phyloP scores from a whole-genome alignment of 2,329 filamentous ascomycete species.

The Microascus cirrosus region DNA sequence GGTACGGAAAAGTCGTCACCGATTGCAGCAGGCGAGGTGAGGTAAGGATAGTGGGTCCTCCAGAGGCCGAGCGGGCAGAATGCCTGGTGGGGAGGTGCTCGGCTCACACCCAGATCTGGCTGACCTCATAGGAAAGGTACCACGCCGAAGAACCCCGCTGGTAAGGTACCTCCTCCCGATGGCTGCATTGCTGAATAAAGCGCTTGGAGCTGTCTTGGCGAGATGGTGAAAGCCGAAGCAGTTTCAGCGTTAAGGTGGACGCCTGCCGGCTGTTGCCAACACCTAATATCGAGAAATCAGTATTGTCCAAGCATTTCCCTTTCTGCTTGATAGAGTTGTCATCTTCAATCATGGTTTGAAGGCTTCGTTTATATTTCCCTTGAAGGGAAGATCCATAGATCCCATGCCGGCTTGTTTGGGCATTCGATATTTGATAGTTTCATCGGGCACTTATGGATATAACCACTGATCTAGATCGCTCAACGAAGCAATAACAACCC shows the following conservation, averaged over 20 bases:
- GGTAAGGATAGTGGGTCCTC: slow-evolving; percentile 5
- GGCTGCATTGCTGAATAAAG: background rate
- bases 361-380: too few relatives aligned
- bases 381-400: too few relatives aligned
- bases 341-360: too few relatives aligned
- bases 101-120: background rate
- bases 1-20: slow-evolving; percentile 6
- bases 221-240: background rate
- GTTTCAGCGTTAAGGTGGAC: background rate
- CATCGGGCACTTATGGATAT: too few relatives aligned
- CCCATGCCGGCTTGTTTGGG: too few relatives aligned
- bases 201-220: background rate
- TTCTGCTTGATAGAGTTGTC: too few relatives aligned
- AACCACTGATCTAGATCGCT: too few relatives aligned
- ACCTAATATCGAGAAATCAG: background rate
- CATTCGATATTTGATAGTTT: too few relatives aligned
- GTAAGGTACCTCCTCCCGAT: background rate
- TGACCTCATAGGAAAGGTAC: background rate
- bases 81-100: background rate
- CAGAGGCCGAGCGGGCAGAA: background rate
- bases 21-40: slow-evolving; percentile 2
- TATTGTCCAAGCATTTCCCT: too few relatives aligned
- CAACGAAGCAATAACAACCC: too few relatives aligned
- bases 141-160: background rate
- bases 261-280: background rate